Evolutionary conservation across 306 rosid genomes (phyloP).

Genomic region (Vicia sativa): DNA sequence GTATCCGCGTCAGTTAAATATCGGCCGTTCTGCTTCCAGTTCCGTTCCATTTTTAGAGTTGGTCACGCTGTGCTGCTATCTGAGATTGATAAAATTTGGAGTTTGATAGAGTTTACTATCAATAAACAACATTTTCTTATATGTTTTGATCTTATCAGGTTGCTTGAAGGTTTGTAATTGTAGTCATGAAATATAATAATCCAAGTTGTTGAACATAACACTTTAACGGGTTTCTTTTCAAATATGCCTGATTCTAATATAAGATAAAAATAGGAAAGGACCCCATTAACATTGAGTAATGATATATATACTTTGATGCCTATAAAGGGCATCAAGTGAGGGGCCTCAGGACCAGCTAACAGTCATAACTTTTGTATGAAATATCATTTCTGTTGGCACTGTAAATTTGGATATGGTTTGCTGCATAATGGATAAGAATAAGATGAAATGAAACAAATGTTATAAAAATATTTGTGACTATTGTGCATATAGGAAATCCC

Average conservation of each 20-base stretch:
- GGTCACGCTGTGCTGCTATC: too few relatives aligned
- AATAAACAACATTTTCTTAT: slow-evolving; percentile 1
- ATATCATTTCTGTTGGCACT: slow-evolving; percentile 18
- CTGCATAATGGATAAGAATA: slow-evolving; percentile 23
- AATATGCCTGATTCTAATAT: slow-evolving; percentile 19
- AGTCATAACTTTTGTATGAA: slow-evolving; percentile 23
- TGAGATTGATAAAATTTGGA: not conserved
- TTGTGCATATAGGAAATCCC: slow-evolving; percentile 20
- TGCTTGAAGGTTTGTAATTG: slow-evolving; percentile 19
- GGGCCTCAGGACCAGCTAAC: slow-evolving; percentile 11
- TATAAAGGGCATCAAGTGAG: not conserved
- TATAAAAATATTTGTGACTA: not conserved
- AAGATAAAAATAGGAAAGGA: slow-evolving; percentile 14
- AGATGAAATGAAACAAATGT: not conserved
- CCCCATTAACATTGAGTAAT: slow-evolving; percentile 14
- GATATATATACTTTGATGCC: slow-evolving; percentile 20
- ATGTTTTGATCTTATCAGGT: not conserved
- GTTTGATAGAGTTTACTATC: not conserved
- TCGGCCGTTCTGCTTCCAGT: too few relatives aligned
- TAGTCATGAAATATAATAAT: slow-evolving; percentile 6
- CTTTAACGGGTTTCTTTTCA: slow-evolving; percentile 17
- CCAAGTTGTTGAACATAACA: slow-evolving; percentile 2
- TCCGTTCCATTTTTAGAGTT: too few relatives aligned
- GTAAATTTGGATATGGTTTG: slow-evolving; percentile 4
- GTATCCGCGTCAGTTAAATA: too few relatives aligned